Evolutionary conservation across 805 yeast genomes (phyloP), one percentile per base, ranked within the genome.

Genomic region (Saccharomycopsis selenospora): DNA sequence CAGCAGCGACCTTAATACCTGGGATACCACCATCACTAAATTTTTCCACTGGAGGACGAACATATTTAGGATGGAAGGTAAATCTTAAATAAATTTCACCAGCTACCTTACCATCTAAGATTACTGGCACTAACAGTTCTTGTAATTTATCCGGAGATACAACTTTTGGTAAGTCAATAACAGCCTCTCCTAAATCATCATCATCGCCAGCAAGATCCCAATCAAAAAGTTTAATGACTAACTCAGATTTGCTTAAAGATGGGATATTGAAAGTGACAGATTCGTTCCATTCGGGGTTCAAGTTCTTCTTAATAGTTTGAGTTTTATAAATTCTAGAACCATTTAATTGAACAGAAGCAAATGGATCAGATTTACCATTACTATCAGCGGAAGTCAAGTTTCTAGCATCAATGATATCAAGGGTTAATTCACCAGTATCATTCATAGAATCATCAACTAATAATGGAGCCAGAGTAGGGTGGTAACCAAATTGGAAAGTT

Each of bases 291-390:
- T 71, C 73, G 14, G 95, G 95, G 48, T 77, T 70, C 56, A 85
- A 67, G 0, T 85, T 77, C 61, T 78, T 84, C 65, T 82, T 82
- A 51, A 79, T 69, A 48, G 75, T 75, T 49, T 74, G 79, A 8
- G 85, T 79, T 64, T 71, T 83, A 66, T 62, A 76, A 3, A 79
- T 63, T 55, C 75, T 70, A 38, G 68, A 59, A 5, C 77, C 82
- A 65, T 90, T 80, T 58, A 87, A 61, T 59, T 72, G 80, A 54
- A 88, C 73, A 58, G 80, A 76, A 51, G 80, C 73, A 63, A 80
- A 91, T 48, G 99, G 99, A 66, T 93, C 99, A 2, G 96, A 87
- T 62, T 85, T 84, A 45, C 98, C 98, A 57, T 82, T 83, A 26
- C 85, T 71, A 66, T 93, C 99, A n/a, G 90, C 95, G 11, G 96